A percentile compares a stretch with the other conserved stretches of the same genome.
Evolutionary conservation across 2,329 filamentous ascomycete genomes (phyloP).

Genomic region (Fusarium sp.): DNA sequence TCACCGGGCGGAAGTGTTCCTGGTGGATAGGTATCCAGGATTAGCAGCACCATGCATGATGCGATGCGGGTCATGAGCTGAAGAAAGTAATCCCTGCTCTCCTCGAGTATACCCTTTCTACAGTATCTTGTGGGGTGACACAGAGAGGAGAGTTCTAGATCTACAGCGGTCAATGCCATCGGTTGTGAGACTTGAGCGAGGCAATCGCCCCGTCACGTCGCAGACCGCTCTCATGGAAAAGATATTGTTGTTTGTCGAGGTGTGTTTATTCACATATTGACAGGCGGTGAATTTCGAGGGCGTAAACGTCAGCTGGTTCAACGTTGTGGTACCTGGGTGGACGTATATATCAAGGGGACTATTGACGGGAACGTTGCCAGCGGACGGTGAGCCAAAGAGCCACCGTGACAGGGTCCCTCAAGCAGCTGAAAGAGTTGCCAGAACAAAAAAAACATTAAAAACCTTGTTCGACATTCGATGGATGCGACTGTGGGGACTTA

Average conservation of each 20-base stretch:
- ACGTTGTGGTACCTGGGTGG: constrained; percentile 7
- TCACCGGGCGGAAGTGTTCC: constrained; percentile 3
- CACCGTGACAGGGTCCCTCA: constrained; percentile 12
- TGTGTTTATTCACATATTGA: background rate
- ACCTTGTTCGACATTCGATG: too few relatives aligned
- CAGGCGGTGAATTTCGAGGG: constrained; percentile 12
- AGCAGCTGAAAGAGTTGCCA: constrained; percentile 1
- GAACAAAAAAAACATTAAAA: too few relatives aligned
- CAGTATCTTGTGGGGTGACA: constrained; percentile 27
- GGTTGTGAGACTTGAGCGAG: constrained; percentile 19
- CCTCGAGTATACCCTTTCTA: constrained; percentile 6
- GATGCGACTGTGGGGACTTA: background rate
- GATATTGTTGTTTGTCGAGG: background rate
- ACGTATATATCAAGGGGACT: constrained; percentile 7
- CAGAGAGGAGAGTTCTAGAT: constrained; percentile 13
- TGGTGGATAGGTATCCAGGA: constrained; percentile 31
- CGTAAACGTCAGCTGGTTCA: background rate
- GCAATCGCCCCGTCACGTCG: constrained; percentile 31
- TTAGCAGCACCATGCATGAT: constrained; percentile 41
- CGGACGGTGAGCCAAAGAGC: constrained; percentile 3
- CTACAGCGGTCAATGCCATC: constrained; percentile 42
- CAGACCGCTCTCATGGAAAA: constrained; percentile 38
- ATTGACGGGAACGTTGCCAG: constrained; percentile 25
- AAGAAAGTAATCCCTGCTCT: constrained; percentile 34
- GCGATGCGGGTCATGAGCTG: constrained; percentile 36